phyloP scores from a whole-genome alignment of 371 early-diverging fungal genomes.

The Nematocida parisii region DNA sequence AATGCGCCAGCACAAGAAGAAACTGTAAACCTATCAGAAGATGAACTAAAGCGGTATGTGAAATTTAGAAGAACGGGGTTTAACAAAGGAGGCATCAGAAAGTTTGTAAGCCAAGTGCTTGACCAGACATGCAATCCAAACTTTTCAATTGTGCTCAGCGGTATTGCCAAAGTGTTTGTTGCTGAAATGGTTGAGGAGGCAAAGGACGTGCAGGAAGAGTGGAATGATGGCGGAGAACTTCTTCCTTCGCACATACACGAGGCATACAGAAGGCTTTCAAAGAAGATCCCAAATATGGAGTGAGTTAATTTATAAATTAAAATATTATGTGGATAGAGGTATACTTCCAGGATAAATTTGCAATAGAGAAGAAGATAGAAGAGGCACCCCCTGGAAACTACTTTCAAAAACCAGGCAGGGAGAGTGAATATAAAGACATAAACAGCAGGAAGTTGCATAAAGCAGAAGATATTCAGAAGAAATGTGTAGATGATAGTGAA shows the following conservation, averaged over 20 bases:
- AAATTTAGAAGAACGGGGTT: conserved; percentile 80
- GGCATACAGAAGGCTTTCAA: conserved; percentile 78
- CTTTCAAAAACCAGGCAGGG: neutral
- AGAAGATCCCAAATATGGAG: conserved; percentile 69
- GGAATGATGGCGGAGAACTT: conserved; percentile 70
- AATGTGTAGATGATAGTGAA: neutral
- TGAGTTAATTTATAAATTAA: conserved; percentile 21
- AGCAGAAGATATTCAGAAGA: neutral
- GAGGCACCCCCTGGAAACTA: neutral
- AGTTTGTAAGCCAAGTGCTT: conserved; percentile 72
- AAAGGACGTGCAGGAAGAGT: conserved; percentile 68
- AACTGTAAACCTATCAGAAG: conserved; percentile 76
- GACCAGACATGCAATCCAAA: conserved; percentile 80
- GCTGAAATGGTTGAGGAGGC: conserved; percentile 86
- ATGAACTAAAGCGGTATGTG: conserved; percentile 80
- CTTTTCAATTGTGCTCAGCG: conserved; percentile 82
- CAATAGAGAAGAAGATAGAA: conserved; percentile 44
- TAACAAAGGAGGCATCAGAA: conserved; percentile 77
- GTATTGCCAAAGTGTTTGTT: conserved; percentile 86
- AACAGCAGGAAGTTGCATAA: conserved; percentile 11
- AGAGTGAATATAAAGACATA: neutral
- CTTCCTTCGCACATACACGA: conserved; percentile 81
- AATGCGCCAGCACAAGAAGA: neutral
- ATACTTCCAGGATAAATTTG: conserved; percentile 9
- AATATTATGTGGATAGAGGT: conserved; percentile 52